Conservation (phyloP, 345 rosid genomes). For the Rubroshorea leprosula region DNA sequence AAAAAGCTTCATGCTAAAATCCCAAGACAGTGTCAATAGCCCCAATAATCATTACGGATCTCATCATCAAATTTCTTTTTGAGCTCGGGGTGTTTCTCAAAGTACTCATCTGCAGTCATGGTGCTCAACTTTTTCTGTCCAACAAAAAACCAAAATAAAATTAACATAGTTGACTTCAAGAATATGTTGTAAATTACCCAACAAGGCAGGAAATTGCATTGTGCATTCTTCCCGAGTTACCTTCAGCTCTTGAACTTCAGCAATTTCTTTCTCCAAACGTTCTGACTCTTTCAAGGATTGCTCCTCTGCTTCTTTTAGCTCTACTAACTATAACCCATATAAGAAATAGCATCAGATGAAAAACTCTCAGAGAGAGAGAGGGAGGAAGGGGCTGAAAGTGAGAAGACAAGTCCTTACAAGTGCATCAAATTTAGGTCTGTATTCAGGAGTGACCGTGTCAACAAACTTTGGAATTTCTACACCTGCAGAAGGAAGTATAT, state of each 20-base stretch:
- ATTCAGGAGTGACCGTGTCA: conserved; percentile 85
- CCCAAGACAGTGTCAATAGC: conserved; percentile 42
- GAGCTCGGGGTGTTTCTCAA: conserved; percentile 83
- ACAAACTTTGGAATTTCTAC: conserved; percentile 79
- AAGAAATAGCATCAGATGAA: not conserved
- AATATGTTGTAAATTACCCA: not conserved
- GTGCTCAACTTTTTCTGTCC: conserved; percentile 78
- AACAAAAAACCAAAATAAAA: not conserved
- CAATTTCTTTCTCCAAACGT: conserved; percentile 78
- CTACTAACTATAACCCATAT: conserved; percentile 52
- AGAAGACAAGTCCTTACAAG: conserved; percentile 49
- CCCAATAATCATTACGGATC: conserved; percentile 90
- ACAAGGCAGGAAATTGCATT: conserved; percentile 36
- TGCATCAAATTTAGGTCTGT: conserved; percentile 87
- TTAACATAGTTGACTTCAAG: not conserved
- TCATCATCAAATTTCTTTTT: conserved; percentile 94
- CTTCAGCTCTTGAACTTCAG: conserved; percentile 83
- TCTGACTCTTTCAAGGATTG: conserved; percentile 79
- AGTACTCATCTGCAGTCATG: conserved; percentile 95
- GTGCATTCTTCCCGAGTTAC: conserved; percentile 25
- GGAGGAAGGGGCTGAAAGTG: too few species aligned
- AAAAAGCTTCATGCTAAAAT: conserved; percentile 4
- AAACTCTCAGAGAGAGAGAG: not conserved
- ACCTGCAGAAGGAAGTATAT: conserved; percentile 42
- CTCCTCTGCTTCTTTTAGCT: conserved; percentile 86